Evolutionary conservation across 257 asterid species (phyloP).

Genomic region (Anisodus acutangulus): DNA sequence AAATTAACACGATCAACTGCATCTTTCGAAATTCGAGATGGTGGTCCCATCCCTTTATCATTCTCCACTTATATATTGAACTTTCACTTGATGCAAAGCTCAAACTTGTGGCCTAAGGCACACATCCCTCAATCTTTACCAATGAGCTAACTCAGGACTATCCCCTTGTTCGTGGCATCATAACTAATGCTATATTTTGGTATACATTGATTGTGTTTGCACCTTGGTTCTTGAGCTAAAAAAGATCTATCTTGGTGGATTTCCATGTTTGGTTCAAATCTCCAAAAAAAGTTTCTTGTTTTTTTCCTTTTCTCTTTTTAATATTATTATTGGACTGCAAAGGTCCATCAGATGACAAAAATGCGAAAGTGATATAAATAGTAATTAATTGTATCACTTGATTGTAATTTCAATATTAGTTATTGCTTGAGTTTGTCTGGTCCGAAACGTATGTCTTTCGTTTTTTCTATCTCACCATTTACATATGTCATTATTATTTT

Average conservation of each 20-base stretch:
- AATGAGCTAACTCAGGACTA: too few species aligned
- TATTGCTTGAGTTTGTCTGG: neutral
- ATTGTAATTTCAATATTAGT: neutral
- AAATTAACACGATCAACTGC: too few species aligned
- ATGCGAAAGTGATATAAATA: neutral
- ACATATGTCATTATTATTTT: neutral
- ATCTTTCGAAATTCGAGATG: too few species aligned
- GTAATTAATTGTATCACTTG: neutral
- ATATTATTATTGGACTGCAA: neutral
- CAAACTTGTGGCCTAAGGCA: too few species aligned
- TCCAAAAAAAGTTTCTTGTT: neutral
- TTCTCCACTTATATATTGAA: too few species aligned
- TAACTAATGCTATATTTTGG: neutral
- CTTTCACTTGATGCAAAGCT: too few species aligned
- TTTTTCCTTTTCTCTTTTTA: neutral
- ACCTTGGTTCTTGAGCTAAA: constrained; percentile 6
- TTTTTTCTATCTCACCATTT: neutral
- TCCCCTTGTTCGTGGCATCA: neutral
- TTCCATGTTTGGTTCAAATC: neutral
- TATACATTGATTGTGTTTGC: neutral
- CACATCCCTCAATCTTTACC: too few species aligned
- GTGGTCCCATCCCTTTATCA: too few species aligned
- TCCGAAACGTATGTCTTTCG: constrained; percentile 1
- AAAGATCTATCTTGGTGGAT: neutral
- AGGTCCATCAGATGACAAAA: neutral